A percentile compares a stretch with the other conserved stretches of the same genome.
phyloP scores from a whole-genome alignment of 345 rosid species.

The Syzygium jambos region DNA sequence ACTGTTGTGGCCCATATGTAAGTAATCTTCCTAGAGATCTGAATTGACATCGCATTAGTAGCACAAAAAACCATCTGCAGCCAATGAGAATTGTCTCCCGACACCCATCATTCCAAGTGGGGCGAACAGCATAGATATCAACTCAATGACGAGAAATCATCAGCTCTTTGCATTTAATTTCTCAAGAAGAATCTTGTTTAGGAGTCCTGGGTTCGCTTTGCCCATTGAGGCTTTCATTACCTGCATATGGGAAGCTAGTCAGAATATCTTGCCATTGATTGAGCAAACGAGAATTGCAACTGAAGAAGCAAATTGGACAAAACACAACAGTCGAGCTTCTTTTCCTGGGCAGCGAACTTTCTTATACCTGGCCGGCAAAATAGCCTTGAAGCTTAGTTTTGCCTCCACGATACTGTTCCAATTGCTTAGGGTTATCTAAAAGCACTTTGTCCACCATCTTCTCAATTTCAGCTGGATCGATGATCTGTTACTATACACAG shows the following conservation, averaged over 20 bases:
- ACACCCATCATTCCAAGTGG: not conserved
- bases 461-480: constrained; percentile 74
- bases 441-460: constrained; percentile 70
- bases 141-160: not conserved
- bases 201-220: constrained; percentile 78
- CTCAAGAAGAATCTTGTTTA: constrained; percentile 74
- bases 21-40: not conserved
- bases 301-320: not conserved
- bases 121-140: not conserved
- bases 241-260: constrained; percentile 23
- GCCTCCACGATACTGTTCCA: constrained; percentile 76
- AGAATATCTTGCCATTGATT: not conserved
- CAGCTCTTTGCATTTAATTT: constrained; percentile 53
- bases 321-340: not conserved
- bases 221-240: constrained; percentile 90
- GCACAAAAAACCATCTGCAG: not conserved
- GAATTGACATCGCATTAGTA: not conserved
- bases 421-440: constrained; percentile 72
- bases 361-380: constrained; percentile 82
- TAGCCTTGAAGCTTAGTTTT: constrained; percentile 85
- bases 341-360: not conserved
- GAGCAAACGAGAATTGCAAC: not conserved
- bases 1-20: not conserved
- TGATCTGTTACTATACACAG: constrained; percentile 32
- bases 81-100: not conserved